phyloP scores from a whole-genome alignment of 2,329 filamentous ascomycete genomes.

The Epichloe typhina region DNA sequence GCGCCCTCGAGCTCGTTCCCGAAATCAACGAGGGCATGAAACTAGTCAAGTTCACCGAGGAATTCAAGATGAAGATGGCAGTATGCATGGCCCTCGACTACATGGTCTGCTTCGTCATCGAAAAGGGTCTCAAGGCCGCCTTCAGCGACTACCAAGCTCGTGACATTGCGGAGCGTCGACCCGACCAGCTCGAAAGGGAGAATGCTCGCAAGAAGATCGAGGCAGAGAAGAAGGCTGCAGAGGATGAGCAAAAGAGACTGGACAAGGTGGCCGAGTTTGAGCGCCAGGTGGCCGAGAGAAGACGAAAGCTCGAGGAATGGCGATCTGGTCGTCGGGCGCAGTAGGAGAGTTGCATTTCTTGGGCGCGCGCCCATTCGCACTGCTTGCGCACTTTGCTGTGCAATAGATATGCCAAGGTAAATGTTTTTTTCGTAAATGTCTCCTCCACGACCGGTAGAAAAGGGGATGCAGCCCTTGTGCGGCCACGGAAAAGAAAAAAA shows the following conservation, averaged over 20 bases:
- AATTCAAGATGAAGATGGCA: conserved; percentile 84
- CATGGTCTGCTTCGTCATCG: conserved; percentile 72
- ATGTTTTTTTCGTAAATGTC: no score
- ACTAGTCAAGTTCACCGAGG: conserved; percentile 74
- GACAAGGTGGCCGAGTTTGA: conserved; percentile 48
- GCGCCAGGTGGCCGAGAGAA: conserved; percentile 39
- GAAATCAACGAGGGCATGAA: conserved; percentile 90
- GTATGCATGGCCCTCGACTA: conserved; percentile 80
- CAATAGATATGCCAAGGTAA: no score
- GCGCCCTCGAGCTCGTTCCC: conserved; percentile 87
- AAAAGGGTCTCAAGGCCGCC: conserved; percentile 67
- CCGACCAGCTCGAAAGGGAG: conserved; percentile 76
- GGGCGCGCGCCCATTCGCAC: neutral
- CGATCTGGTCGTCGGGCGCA: conserved; percentile 19
- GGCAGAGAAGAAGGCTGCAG: conserved; percentile 31
- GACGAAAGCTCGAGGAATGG: conserved; percentile 35
- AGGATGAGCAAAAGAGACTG: conserved; percentile 37
- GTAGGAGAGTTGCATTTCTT: neutral
- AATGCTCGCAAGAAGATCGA: conserved; percentile 51
- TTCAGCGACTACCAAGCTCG: conserved; percentile 91
- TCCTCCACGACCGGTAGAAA: no score
- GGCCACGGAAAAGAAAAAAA: no score
- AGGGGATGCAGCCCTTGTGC: no score
- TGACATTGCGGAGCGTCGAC: conserved; percentile 77
- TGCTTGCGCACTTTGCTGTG: neutral